Evolutionary conservation across 2,329 filamentous ascomycete species (phyloP).

Genomic region (Monilinia fructigena): DNA sequence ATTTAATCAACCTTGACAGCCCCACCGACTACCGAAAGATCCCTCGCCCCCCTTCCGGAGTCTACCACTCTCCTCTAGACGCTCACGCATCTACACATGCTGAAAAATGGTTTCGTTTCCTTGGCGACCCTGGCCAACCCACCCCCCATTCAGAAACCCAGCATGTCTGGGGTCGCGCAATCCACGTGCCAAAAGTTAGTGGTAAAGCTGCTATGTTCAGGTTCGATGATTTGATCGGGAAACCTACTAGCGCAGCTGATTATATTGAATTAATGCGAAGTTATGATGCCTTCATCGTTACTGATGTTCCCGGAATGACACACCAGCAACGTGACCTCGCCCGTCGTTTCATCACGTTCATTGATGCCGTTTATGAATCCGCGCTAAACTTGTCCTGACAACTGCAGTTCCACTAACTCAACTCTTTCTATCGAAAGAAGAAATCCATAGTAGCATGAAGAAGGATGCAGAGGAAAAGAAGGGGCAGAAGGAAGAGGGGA

Average conservation of each 20-base stretch:
- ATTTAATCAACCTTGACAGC: conserved; percentile 92
- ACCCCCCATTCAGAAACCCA: conserved; percentile 77
- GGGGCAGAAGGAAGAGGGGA: conserved; percentile 42
- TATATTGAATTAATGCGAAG: conserved; percentile 87
- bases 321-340: conserved; percentile 82
- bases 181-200: conserved; percentile 82
- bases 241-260: conserved; percentile 87
- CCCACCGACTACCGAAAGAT: conserved; percentile 97
- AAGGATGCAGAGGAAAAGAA: conserved; percentile 45
- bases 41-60: conserved; percentile 84
- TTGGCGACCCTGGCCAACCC: conserved; percentile 70
- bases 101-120: conserved; percentile 92
- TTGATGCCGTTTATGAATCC: conserved; percentile 93
- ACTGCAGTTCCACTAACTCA: conserved; percentile 80
- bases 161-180: conserved; percentile 88
- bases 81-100: conserved; percentile 74
- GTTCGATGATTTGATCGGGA: conserved; percentile 87
- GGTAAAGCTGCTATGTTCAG: conserved; percentile 87
- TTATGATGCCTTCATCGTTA: conserved; percentile 91
- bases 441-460: conserved; percentile 61
- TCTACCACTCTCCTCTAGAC: conserved; percentile 89
- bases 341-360: conserved; percentile 92
- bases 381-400: conserved; percentile 94
- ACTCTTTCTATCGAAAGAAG: conserved; percentile 75
- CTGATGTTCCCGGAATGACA: conserved; percentile 89